phyloP scores from a whole-genome alignment of 208 protist species.

The Trichomonas gallinae region DNA sequence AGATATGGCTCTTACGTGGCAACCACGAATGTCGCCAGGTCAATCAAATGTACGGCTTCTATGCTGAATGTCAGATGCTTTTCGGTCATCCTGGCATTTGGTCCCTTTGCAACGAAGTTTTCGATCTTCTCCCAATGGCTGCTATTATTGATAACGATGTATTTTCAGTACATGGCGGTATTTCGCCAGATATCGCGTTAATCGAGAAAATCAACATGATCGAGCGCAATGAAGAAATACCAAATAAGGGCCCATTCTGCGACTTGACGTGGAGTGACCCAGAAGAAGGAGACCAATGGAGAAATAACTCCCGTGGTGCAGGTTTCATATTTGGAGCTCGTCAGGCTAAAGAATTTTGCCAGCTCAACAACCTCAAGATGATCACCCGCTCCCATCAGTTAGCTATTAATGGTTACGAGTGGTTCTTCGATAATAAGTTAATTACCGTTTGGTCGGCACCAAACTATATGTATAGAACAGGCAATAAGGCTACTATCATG shows the following conservation, averaged over 20 bases:
- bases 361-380: slow-evolving; percentile 56
- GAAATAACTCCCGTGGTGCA: slow-evolving; percentile 60
- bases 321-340: slow-evolving; percentile 66
- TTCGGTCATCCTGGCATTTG: slow-evolving; percentile 66
- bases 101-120: slow-evolving; percentile 65
- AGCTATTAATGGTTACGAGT: slow-evolving; percentile 74
- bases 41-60: slow-evolving; percentile 75
- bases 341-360: slow-evolving; percentile 51
- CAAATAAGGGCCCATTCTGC: slow-evolving; percentile 42
- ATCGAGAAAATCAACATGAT: slow-evolving; percentile 57
- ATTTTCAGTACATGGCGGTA: slow-evolving; percentile 19
- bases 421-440: slow-evolving; percentile 58
- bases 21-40: slow-evolving; percentile 79
- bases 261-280: slow-evolving; percentile 73
- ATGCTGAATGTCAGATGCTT: slow-evolving; percentile 62
- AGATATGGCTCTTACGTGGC: slow-evolving; percentile 66
- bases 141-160: slow-evolving; percentile 43
- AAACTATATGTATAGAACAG: slow-evolving; percentile 63
- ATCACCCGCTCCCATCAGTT: slow-evolving; percentile 68
- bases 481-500: slow-evolving; percentile 91
- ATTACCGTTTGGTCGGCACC: slow-evolving; percentile 76
- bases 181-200: background rate
- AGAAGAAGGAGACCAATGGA: slow-evolving; percentile 61
- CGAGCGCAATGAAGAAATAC: slow-evolving; percentile 55
- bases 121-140: slow-evolving; percentile 63